Conservation (phyloP, 2,329 filamentous ascomycete genomes). For the Colletotrichum coccodes region DNA sequence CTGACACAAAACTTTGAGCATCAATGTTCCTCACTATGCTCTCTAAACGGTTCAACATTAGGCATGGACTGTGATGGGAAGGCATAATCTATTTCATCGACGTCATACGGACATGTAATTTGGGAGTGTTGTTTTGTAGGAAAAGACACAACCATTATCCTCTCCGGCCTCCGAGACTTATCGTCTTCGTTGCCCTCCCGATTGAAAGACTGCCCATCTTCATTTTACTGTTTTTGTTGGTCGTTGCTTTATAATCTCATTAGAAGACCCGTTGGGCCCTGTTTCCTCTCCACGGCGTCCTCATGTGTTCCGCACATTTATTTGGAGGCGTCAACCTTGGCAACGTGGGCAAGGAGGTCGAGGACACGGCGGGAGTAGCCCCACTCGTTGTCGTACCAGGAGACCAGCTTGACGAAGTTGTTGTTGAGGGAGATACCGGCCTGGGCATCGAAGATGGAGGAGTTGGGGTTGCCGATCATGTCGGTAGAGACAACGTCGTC, state of each 20-base stretch:
- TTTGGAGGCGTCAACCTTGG: slow-evolving; percentile 77
- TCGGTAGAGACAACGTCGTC: slow-evolving; percentile 96
- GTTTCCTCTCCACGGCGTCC: slow-evolving; percentile 22
- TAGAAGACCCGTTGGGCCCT: slow-evolving; percentile 23
- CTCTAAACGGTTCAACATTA: neutral
- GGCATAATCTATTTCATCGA: slow-evolving; percentile 33
- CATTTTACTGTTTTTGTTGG: slow-evolving; percentile 33
- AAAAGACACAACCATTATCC: slow-evolving; percentile 31
- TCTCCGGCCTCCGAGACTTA: slow-evolving; percentile 21
- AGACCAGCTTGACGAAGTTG: slow-evolving; percentile 98
- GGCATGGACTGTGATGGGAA: slow-evolving; percentile 16
- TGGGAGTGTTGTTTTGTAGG: slow-evolving; percentile 25
- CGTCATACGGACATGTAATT: slow-evolving; percentile 28
- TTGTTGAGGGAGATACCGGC: slow-evolving; percentile 98
- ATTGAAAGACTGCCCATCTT: slow-evolving; percentile 29
- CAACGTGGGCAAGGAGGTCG: slow-evolving; percentile 82
- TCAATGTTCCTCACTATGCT: neutral
- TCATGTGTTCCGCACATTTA: slow-evolving; percentile 45
- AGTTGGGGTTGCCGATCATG: slow-evolving; percentile 90
- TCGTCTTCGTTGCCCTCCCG: slow-evolving; percentile 18
- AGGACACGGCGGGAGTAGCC: slow-evolving; percentile 97
- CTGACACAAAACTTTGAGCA: neutral
- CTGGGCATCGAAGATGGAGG: slow-evolving; percentile 99
- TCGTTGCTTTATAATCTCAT: slow-evolving; percentile 29
- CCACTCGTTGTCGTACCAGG: slow-evolving; percentile 99